Evolutionary conservation across 1,284 basidiomycete species (phyloP), one percentile per base, ranked within the genome.

Genomic region (Sparassis latifolia): DNA sequence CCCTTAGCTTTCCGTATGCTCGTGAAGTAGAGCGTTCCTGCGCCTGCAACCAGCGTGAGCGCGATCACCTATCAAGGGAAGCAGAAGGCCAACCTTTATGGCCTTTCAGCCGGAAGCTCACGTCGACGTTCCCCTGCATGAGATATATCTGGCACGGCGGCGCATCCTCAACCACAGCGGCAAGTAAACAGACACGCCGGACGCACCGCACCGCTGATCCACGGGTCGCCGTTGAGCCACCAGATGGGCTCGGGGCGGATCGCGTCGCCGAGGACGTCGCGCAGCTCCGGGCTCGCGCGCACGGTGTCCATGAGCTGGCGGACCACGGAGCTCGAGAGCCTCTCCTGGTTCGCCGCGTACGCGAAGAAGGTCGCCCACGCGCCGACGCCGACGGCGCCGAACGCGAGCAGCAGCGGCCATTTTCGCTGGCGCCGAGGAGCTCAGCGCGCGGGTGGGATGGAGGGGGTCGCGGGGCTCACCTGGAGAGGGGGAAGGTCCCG

Each of bases 1-100:
- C 86, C 87, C 61, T 89, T 89, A n/a, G 76, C 80, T 68, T 79
- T 83, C 43, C 87, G 75, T 52, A 89, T 83, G 62, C 85, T 89
- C 4, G 87, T 89, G 63, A 89, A 89, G 61, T 89, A 89, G 0
- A 89, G 63, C 5, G 85, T 89, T 4, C 87, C 87, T 10, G 80
- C 72, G 20, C 78, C 85, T 88, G 52, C 2, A 28, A 51, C 45
- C 10, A 5, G 2, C 29, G 28, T 56, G 10, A 48, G 49, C 12
- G 9, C 35, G 35, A 38, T 38, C 9, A 38, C 35, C 20, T 20
- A 20, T 20, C 20, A 20, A 20, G 20, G 20, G 20, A 20, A 20
- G 7, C 9, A 38, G 35, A 9, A n/a, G 7, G 35, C 35, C n/a
- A n/a, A 38, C 35, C 35, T 71, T 77, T 80, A 39, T 86, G 80